Evolutionary conservation across 805 yeast genomes (phyloP), one percentile per base, ranked within the genome.

Genomic region (Yamadazyma paraphyllophila): DNA sequence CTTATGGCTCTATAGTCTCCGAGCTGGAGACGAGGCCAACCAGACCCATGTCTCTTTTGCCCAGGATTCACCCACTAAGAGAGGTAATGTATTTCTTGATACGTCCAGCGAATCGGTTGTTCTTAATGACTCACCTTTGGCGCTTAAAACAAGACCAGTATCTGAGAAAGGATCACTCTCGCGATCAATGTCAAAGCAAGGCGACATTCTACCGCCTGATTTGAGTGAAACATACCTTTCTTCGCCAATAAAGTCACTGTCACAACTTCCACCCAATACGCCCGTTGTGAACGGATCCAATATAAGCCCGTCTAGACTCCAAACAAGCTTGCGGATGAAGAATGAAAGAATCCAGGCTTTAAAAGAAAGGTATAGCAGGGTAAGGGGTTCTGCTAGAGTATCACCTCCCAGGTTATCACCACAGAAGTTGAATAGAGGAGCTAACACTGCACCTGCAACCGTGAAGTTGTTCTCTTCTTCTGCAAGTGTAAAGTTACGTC

Each of bases 321-420:
- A 66, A 47, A 69, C 77, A 0, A 67, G 70, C 26, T 60, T 65
- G 39, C 50, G 70, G 38, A 49, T 70, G 49, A 61, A 61, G 36
- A 58, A 53, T 31, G 68, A 67, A 45, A 58, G 60, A 32, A 58
- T 71, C 32, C 61, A 62, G 25, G 74, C 72, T 2, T 51, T 69
- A 41, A 56, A 64, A 12, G 57, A 57, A 31, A 67, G 67, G 37
- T 71, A 62, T 45, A 62, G 66, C 7, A 52, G 52, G 31, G 64
- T 57, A 8, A 60, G 48, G 32, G 38, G 34, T 13, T 26, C 45
- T 12, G 6, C 40, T 11, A 42, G 13, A 13, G 4, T 15, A 8
- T 37, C 46, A 32, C 42, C 37, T 4, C 24, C 35, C 6, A 37
- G 27, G 24, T n/a, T 16, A 2, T 41, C 39, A 13, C 33, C 48